A percentile compares a stretch with the other conserved stretches of the same genome.
phyloP scores from a whole-genome alignment of 225 moss, liverwort and hornwort species.

The Thuidium tamariscinum region DNA sequence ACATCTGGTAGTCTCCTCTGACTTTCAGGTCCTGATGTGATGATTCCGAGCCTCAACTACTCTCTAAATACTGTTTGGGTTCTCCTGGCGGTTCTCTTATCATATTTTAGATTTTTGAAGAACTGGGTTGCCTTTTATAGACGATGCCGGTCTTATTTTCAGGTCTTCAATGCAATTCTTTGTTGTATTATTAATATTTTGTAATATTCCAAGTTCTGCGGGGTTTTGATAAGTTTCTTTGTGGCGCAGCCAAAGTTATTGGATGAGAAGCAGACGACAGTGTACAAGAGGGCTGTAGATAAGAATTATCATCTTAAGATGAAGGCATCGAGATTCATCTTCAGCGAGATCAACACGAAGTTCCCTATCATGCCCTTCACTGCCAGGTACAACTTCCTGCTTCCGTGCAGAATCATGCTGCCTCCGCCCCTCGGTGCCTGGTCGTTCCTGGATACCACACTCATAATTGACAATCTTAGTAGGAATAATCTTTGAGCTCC shows the following conservation, averaged over 20 bases:
- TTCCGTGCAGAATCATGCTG: not conserved
- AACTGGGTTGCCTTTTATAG: not conserved
- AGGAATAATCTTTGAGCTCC: not conserved
- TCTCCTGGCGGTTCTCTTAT: not conserved
- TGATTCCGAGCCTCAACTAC: not conserved
- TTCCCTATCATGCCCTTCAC: slow-evolving; percentile 99
- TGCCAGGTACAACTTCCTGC: slow-evolving; percentile 46
- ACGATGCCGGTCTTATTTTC: not conserved
- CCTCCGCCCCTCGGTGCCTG: not conserved
- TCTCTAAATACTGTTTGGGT: not conserved
- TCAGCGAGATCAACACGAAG: slow-evolving; percentile 95
- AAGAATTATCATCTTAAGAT: slow-evolving; percentile 76
- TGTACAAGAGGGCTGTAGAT: slow-evolving; percentile 96
- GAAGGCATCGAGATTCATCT: slow-evolving; percentile 96
- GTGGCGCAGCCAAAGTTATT: slow-evolving; percentile 68
- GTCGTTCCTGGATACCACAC: not conserved
- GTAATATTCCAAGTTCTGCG: not conserved
- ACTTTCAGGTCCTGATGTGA: not conserved
- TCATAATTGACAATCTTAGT: not conserved
- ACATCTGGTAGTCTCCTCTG: not conserved
- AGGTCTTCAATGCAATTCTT: not conserved
- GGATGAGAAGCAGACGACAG: slow-evolving; percentile 98
- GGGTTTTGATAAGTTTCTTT: not conserved
- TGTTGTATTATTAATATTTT: not conserved
- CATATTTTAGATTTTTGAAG: not conserved